Base-by-base conservation (phyloP, 805 yeast species). In the Cyberlindnera maritima region DNA sequence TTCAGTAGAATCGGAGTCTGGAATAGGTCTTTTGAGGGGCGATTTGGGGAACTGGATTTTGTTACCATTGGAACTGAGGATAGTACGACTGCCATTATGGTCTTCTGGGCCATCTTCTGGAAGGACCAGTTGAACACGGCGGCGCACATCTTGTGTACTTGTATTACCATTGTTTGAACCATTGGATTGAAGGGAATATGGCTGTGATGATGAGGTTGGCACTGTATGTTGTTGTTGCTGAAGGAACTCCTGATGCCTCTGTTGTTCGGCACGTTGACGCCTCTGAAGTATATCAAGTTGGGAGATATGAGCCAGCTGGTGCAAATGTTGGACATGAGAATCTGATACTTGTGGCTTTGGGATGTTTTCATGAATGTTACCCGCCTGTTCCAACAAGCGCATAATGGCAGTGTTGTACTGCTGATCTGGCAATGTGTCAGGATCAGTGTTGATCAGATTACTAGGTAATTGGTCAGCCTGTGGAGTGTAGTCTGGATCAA, bases 381-480 rank as follows among this genome's bases (percentile, higher is more conserved):
- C n/a, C 18, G 11, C 37, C 31, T 13, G 18, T 42, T 35, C 19
- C 26, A 39, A 40, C 15, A 39, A 18, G 20, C 37, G 32, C 32
- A 36, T 49, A n/a, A 39, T 18, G 19, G 26, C 36, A 14, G 26
- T 25, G 4, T 21, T 25, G 17, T 21, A 36, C 7, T 14, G 26
- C 4, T 37, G 47, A 36, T 56, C 54, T 7, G 68, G 41, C 55
- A 64, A 33, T 20, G 62, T 61, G 20, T 70, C 74, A 21, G 66
- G 54, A 3, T 50, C 50, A 11, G 64, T 59, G 23, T 56, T 57
- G 18, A 55, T 55, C 23, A 52, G 31, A 11, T 49, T 43, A 11
- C n/a, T 28, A 7, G 5, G 31, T 11, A 29, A 39, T 20, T 25
- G 18, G 8, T 20, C 36, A 17, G 31, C 39, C 12, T 29, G 34